phyloP scores from a whole-genome alignment of 768 basidiomycete species.

The Mycena sanguinolenta region DNA sequence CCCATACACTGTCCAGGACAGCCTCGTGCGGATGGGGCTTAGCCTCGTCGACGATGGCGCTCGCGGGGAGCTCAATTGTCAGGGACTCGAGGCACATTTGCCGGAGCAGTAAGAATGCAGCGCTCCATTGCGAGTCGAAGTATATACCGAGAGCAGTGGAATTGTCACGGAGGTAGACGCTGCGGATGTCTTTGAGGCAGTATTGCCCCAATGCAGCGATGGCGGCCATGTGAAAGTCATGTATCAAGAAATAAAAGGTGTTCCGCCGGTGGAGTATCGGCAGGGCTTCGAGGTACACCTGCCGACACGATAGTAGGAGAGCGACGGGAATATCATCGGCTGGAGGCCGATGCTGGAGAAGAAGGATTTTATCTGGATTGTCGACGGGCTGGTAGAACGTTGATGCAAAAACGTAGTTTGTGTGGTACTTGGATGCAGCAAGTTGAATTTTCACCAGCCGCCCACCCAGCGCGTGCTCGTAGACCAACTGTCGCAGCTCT shows the following conservation, averaged over 20 bases:
- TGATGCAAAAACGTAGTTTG: background rate
- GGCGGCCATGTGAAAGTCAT: background rate
- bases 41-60: background rate
- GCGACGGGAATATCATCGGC: background rate
- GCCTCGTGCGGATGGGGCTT: background rate
- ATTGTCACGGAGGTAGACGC: background rate
- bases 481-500: constrained; percentile 24
- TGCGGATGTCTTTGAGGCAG: constrained; percentile 16
- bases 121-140: background rate
- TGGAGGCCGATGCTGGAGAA: background rate
- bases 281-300: constrained; percentile 28
- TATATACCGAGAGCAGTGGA: background rate
- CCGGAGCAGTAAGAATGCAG: background rate
- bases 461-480: constrained; percentile 19
- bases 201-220: constrained; percentile 8
- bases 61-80: background rate
- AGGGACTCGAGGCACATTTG: constrained; percentile 6
- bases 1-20: constrained; percentile 1
- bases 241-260: constrained; percentile 7
- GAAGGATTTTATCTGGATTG: background rate
- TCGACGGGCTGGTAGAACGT: background rate
- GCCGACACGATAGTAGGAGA: constrained; percentile 11
- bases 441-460: background rate
- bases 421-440: background rate
- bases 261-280: constrained; percentile 15